Conservation (phyloP, 805 yeast genomes). For the Grigorovia transvaalensis region DNA sequence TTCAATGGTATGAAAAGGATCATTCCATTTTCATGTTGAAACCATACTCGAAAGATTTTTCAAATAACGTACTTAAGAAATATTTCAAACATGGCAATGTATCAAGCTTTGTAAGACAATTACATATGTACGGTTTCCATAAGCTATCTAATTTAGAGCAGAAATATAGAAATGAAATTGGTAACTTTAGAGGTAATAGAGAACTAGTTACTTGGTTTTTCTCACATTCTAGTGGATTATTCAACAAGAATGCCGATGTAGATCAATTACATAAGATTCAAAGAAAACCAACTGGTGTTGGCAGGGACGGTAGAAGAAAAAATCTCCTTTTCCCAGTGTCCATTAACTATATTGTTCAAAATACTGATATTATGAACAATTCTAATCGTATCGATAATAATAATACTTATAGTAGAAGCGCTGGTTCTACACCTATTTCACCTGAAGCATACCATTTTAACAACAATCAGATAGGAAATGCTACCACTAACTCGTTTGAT, state of each 20-base stretch:
- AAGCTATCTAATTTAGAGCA: constrained; percentile 35
- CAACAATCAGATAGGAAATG: not conserved
- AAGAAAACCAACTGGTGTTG: constrained; percentile 24
- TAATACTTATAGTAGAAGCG: not conserved
- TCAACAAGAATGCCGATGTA: constrained; percentile 16
- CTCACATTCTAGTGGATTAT: constrained; percentile 23
- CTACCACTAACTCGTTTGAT: not conserved
- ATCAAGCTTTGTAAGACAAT: constrained; percentile 84
- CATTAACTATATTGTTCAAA: constrained; percentile 12
- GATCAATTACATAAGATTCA: constrained; percentile 20
- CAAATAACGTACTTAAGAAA: constrained; percentile 36
- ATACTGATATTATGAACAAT: not conserved
- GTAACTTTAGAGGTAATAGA: not conserved
- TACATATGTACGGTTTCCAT: constrained; percentile 95
- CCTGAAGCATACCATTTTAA: not conserved
- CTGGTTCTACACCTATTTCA: too few relatives aligned
- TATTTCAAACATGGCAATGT: constrained; percentile 93
- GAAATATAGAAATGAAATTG: not conserved
- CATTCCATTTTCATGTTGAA: constrained; percentile 15
- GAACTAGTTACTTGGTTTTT: constrained; percentile 19
- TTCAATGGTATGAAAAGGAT: constrained; percentile 18
- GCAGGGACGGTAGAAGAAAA: constrained; percentile 25
- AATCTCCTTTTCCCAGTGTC: constrained; percentile 23
- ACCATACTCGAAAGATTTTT: constrained; percentile 22
- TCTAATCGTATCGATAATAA: not conserved